A percentile compares a stretch with the other conserved stretches of the same genome.
Evolutionary conservation across 805 yeast genomes (phyloP).

Genomic region (Kluyveromyces dobzhanskii): DNA sequence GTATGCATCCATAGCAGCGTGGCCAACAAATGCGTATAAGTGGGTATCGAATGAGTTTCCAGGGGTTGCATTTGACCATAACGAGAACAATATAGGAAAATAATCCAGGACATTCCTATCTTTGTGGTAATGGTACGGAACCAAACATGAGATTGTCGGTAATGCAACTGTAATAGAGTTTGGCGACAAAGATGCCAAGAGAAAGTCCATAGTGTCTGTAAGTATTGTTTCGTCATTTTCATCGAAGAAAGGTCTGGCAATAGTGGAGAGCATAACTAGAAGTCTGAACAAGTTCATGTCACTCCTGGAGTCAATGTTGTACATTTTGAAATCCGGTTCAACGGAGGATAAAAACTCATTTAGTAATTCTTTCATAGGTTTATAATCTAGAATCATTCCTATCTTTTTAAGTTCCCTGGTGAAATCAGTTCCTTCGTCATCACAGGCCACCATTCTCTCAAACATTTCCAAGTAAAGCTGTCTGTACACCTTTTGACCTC

Average conservation of each 20-base stretch:
- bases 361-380: conserved; percentile 26
- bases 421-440: conserved; percentile 28
- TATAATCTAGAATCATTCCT: conserved; percentile 32
- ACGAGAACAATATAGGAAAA: conserved; percentile 57
- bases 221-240: conserved; percentile 30
- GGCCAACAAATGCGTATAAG: conserved; percentile 56
- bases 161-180: conserved; percentile 45
- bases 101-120: conserved; percentile 42
- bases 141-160: conserved; percentile 42
- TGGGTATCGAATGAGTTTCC: conserved; percentile 51
- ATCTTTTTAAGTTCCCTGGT: conserved; percentile 21
- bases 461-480: conserved; percentile 56
- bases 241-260: conserved; percentile 48
- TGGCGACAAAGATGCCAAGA: conserved; percentile 45
- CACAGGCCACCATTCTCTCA: conserved; percentile 40
- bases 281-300: conserved; percentile 44
- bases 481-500: conserved; percentile 61
- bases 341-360: conserved; percentile 37
- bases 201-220: conserved; percentile 41
- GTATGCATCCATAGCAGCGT: conserved; percentile 44
- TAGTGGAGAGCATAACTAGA: conserved; percentile 43
- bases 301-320: conserved; percentile 21
- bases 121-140: conserved; percentile 38
- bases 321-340: conserved; percentile 38
- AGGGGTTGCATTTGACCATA: conserved; percentile 55